Conservation (phyloP, 768 basidiomycete species). For the Lepiota subincarnata region DNA sequence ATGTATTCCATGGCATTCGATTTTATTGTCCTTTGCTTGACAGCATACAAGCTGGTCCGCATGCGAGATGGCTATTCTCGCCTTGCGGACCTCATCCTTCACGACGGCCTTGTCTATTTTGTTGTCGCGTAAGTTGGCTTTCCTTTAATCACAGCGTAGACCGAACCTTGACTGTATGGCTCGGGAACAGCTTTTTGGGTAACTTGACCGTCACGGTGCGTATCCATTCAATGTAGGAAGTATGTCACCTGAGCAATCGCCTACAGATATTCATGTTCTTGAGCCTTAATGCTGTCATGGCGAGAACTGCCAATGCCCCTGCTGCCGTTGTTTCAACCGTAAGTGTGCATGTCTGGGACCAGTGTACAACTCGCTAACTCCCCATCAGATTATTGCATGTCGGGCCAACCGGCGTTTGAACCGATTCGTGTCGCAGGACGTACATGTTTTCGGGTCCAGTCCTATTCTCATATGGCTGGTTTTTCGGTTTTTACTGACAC, state of each 20-base stretch:
- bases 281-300: slow-evolving; percentile 68
- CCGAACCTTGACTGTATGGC: background rate
- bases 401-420: slow-evolving; percentile 61
- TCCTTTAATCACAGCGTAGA: background rate
- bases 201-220: slow-evolving; percentile 65
- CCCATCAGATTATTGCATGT: slow-evolving; percentile 52
- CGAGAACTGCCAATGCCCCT: slow-evolving; percentile 69
- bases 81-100: slow-evolving; percentile 64
- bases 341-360: slow-evolving; percentile 15
- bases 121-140: slow-evolving; percentile 52
- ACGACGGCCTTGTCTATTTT: slow-evolving; percentile 72
- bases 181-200: slow-evolving; percentile 49
- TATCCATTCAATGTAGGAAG: slow-evolving; percentile 1
- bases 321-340: slow-evolving; percentile 67
- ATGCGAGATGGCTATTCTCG: slow-evolving; percentile 42
- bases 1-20: slow-evolving; percentile 76
- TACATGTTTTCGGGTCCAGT: slow-evolving; percentile 48
- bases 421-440: slow-evolving; percentile 46
- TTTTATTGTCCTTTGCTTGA: slow-evolving; percentile 55
- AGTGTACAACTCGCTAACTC: background rate
- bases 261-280: slow-evolving; percentile 58
- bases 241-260: background rate
- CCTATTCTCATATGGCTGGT: slow-evolving; percentile 21
- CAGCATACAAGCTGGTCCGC: slow-evolving; percentile 57
- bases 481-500: background rate